Evolutionary conservation across 2,329 filamentous ascomycete genomes (phyloP).

Genomic region (Leptodontidium sp.): DNA sequence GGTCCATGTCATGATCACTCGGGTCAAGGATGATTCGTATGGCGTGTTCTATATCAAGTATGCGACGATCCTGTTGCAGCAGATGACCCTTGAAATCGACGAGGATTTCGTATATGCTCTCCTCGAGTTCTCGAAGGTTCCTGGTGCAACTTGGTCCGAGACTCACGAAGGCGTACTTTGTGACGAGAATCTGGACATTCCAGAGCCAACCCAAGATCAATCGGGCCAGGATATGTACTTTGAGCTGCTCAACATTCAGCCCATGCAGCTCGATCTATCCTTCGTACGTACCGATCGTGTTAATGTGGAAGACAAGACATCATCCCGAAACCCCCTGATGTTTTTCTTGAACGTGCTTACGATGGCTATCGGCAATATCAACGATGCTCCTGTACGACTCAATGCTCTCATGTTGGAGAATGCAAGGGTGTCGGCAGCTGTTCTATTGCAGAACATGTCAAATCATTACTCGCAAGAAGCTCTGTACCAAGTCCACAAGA

Average conservation of each 20-base stretch:
- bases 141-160: constrained; percentile 86
- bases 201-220: constrained; percentile 86
- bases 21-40: constrained; percentile 98
- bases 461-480: constrained; percentile 98
- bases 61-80: constrained; percentile 89
- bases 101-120: constrained; percentile 98
- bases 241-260: constrained; percentile 94
- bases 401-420: constrained; percentile 97
- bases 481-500: constrained; percentile 95
- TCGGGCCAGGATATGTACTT: constrained; percentile 96
- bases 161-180: constrained; percentile 81
- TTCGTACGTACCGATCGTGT: constrained; percentile 97
- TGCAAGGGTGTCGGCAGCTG: constrained; percentile 85
- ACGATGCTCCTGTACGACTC: constrained; percentile 92
- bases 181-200: constrained; percentile 89
- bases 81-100: constrained; percentile 97
- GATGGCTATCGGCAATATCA: constrained; percentile 99
- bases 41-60: constrained; percentile 99
- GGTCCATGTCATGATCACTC: constrained; percentile 87
- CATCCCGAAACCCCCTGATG: constrained; percentile 93
- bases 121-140: constrained; percentile 92
- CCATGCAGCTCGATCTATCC: constrained; percentile 96
- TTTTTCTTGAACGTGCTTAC: constrained; percentile 98
- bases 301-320: constrained; percentile 94
- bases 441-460: constrained; percentile 85